phyloP scores from a whole-genome alignment of 169 alveolate species.

The Pseudocohnilembus persalinus region DNA sequence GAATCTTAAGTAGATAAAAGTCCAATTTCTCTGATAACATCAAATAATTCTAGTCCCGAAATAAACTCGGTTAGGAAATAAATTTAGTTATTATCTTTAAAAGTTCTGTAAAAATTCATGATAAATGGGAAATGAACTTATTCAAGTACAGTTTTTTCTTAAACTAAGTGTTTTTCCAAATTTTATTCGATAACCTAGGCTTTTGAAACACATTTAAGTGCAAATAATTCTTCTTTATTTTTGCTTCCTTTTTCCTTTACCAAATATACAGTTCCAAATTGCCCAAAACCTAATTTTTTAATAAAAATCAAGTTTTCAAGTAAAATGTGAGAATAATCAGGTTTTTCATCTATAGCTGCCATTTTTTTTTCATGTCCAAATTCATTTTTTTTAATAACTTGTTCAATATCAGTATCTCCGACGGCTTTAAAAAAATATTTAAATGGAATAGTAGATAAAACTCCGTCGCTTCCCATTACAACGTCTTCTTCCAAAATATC shows the following conservation, averaged over 20 bases:
- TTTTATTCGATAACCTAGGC: slow-evolving; percentile 42
- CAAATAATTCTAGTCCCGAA: slow-evolving; percentile 75
- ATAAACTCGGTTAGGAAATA: slow-evolving; percentile 72
- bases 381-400: slow-evolving; percentile 42
- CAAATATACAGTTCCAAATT: slow-evolving; percentile 53
- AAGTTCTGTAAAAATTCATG: slow-evolving; percentile 66
- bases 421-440: slow-evolving; percentile 4
- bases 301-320: slow-evolving; percentile 43
- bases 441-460: slow-evolving; percentile 1
- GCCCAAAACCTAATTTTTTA: slow-evolving; percentile 47
- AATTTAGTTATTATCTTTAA: slow-evolving; percentile 60
- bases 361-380: slow-evolving; percentile 46
- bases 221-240: slow-evolving; percentile 29
- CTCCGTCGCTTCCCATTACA: slow-evolving; percentile 15
- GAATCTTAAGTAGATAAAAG: slow-evolving; percentile 47
- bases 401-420: slow-evolving; percentile 42
- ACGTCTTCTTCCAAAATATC: not conserved
- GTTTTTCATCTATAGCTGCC: slow-evolving; percentile 27
- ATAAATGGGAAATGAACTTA: slow-evolving; percentile 64
- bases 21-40: slow-evolving; percentile 58
- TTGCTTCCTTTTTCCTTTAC: slow-evolving; percentile 48
- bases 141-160: slow-evolving; percentile 35
- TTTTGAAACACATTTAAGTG: slow-evolving; percentile 38
- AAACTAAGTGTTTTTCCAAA: slow-evolving; percentile 39
- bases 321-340: slow-evolving; percentile 43